Conservation (phyloP, 148 eudicot genomes). For the Oxyria digyna region DNA sequence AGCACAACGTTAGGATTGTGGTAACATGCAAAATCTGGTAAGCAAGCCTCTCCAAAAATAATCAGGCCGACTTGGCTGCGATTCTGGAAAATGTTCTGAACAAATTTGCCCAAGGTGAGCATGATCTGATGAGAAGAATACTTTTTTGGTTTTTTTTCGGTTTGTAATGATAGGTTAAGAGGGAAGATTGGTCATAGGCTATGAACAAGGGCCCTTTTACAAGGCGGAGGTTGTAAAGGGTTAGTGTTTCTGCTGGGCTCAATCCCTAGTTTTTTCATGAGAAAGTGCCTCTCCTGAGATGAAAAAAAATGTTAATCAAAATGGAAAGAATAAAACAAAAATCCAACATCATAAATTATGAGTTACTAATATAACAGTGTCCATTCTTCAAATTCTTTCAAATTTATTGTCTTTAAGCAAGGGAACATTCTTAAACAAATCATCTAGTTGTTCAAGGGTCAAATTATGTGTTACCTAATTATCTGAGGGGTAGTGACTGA, state of each 20-base stretch:
- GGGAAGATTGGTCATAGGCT: constrained; percentile 39
- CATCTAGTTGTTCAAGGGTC: too few relatives aligned
- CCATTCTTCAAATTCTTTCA: too few relatives aligned
- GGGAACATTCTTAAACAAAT: too few relatives aligned
- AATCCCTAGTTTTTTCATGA: constrained; percentile 76
- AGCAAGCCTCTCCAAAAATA: constrained; percentile 50
- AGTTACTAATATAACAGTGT: too few relatives aligned
- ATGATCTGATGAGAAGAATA: constrained; percentile 10
- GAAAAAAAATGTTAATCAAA: constrained; percentile 3
- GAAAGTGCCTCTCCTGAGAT: constrained; percentile 84
- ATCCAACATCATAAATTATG: too few relatives aligned
- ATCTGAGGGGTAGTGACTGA: background rate
- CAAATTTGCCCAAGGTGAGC: constrained; percentile 7
- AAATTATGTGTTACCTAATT: too few relatives aligned
- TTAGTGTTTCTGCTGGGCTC: constrained; percentile 41
- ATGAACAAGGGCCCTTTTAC: constrained; percentile 89
- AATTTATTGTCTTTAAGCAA: too few relatives aligned
- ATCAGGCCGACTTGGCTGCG: constrained; percentile 61
- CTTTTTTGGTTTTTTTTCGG: background rate
- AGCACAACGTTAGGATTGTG: constrained; percentile 26
- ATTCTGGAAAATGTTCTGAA: constrained; percentile 10
- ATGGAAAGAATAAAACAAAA: background rate
- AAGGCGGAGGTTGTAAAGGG: constrained; percentile 62
- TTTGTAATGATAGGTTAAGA: constrained; percentile 5
- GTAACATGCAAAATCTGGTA: constrained; percentile 39